Evolutionary conservation across 148 eudicot species (phyloP).

Genomic region (Vaccinium darrowii): DNA sequence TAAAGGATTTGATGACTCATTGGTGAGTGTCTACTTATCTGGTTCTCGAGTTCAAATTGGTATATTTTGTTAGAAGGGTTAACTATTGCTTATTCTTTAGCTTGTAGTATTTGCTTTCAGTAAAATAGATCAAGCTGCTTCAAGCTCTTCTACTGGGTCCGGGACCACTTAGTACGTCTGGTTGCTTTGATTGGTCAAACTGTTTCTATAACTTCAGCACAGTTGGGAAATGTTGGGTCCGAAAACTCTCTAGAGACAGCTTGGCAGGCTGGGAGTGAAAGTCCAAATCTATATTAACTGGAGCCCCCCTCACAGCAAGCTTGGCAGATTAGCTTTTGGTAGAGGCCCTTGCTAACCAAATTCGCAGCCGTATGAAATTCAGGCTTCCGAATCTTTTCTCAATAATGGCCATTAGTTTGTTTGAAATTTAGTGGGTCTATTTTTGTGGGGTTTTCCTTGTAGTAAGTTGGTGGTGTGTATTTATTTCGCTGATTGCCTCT

Average conservation of each 20-base stretch:
- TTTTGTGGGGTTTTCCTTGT: no score
- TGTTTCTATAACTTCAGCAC: slow-evolving; percentile 89
- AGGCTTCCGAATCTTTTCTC: slow-evolving; percentile 86
- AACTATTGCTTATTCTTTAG: no score
- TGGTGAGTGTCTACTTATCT: no score
- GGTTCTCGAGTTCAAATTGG: no score
- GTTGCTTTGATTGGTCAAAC: slow-evolving; percentile 97
- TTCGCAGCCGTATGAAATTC: slow-evolving; percentile 82
- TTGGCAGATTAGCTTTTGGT: slow-evolving; percentile 94
- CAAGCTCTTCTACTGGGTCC: slow-evolving; percentile 36
- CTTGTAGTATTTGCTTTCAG: slow-evolving; percentile 35
- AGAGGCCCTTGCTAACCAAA: slow-evolving; percentile 82
- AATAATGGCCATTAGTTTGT: no score
- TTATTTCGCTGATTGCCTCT: no score
- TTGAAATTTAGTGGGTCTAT: no score
- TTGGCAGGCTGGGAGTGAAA: no score
- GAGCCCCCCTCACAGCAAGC: slow-evolving; percentile 88
- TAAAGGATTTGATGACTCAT: no score
- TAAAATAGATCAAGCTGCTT: slow-evolving; percentile 95
- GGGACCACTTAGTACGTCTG: slow-evolving; percentile 88
- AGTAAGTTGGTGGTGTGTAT: no score
- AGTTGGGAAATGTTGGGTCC: slow-evolving; percentile 58
- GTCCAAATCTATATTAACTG: slow-evolving; percentile 67
- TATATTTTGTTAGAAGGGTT: no score
- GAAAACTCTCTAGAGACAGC: no score